Evolutionary conservation across 148 eudicot species (phyloP).

Genomic region (Polygonum aviculare): DNA sequence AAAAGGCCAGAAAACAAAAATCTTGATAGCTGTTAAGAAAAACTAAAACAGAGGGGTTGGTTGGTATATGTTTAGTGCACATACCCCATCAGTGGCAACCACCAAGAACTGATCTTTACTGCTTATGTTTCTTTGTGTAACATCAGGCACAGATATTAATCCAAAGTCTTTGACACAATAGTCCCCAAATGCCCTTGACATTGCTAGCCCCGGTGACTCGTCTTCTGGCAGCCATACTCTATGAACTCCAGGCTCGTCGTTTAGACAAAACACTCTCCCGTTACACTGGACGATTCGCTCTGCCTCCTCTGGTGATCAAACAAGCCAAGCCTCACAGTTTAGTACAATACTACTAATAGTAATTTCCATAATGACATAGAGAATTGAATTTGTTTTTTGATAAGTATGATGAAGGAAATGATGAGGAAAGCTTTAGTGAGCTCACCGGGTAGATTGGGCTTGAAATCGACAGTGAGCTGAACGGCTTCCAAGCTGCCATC

Average conservation of each 20-base stretch:
- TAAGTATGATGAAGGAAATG: background rate
- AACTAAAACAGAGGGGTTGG: background rate
- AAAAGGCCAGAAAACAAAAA: background rate
- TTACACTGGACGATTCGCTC: constrained; percentile 71
- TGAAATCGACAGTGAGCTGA: constrained; percentile 82
- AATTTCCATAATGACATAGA: background rate
- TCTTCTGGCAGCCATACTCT: constrained; percentile 78
- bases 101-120: constrained; percentile 68
- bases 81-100: constrained; percentile 96
- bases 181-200: constrained; percentile 97
- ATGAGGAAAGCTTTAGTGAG: constrained; percentile 14
- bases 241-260: constrained; percentile 86
- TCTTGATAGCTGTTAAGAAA: background rate
- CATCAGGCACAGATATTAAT: constrained; percentile 84
- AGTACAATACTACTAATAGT: too few relatives aligned
- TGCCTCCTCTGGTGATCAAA: constrained; percentile 56
- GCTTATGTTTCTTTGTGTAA: constrained; percentile 58
- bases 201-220: constrained; percentile 86
- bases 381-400: too few relatives aligned
- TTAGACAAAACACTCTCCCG: constrained; percentile 71
- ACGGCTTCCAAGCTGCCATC: constrained; percentile 60
- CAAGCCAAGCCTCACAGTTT: background rate
- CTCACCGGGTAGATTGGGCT: constrained; percentile 91
- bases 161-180: constrained; percentile 80
- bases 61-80: background rate